A percentile compares a stretch with the other conserved stretches of the same genome.
Evolutionary conservation across 1,284 basidiomycete genomes (phyloP).

Genomic region (Microbotryum scabiosae): DNA sequence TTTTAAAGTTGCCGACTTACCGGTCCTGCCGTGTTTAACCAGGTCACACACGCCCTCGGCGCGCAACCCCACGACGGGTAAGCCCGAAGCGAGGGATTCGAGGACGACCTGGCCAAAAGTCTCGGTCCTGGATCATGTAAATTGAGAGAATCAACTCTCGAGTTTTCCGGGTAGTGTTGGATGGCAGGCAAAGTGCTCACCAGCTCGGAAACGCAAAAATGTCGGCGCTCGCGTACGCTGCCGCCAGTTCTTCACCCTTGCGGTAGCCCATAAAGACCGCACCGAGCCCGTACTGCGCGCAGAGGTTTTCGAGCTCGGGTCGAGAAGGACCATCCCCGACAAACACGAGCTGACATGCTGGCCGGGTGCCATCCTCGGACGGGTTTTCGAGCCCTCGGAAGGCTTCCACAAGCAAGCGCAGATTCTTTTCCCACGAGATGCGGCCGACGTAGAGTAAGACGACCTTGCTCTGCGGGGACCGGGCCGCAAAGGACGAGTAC

Average conservation of each 20-base stretch:
- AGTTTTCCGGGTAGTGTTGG: neutral
- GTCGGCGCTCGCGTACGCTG: conserved; percentile 48
- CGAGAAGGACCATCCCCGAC: conserved; percentile 52
- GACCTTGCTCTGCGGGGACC: conserved; percentile 29
- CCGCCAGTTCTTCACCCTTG: conserved; percentile 43
- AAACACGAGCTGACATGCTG: conserved; percentile 46
- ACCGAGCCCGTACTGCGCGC: conserved; percentile 43
- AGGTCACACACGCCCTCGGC: conserved; percentile 53
- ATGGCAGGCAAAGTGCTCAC: conserved; percentile 5
- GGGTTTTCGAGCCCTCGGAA: conserved; percentile 36
- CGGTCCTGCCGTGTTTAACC: conserved; percentile 46
- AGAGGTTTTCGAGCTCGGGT: conserved; percentile 44
- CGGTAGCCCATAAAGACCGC: conserved; percentile 49
- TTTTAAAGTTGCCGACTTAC: conserved; percentile 22
- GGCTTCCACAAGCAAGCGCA: conserved; percentile 49
- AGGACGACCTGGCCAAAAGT: conserved; percentile 52
- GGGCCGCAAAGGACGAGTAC: conserved; percentile 13
- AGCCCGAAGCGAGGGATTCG: conserved; percentile 49
- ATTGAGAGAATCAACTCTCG: neutral
- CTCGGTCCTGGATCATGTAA: conserved; percentile 39
- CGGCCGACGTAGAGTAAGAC: conserved; percentile 43
- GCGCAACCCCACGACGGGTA: conserved; percentile 51
- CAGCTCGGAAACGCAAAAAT: conserved; percentile 48
- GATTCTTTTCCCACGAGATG: conserved; percentile 53
- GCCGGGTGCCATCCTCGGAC: conserved; percentile 26